A percentile compares a stretch with the other conserved stretches of the same genome.
Conservation (phyloP, 2,329 filamentous ascomycete species). For the Aspergillus ruber region DNA sequence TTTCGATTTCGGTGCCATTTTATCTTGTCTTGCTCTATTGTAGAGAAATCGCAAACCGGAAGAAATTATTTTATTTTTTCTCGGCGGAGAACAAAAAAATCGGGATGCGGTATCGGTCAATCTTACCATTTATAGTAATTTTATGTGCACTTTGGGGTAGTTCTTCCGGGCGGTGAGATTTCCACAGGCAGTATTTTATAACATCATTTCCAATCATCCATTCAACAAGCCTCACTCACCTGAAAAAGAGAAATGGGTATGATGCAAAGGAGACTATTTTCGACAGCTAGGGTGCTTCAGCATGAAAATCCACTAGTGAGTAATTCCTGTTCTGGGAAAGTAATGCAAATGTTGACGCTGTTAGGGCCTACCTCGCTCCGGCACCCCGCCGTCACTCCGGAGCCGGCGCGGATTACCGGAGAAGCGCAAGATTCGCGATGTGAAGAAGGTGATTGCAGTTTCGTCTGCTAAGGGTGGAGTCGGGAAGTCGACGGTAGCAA, state of each 20-base stretch:
- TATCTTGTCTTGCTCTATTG: constrained; percentile 15
- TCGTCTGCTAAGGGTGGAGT: constrained; percentile 98
- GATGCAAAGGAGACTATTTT: constrained; percentile 48
- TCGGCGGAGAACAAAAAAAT: constrained; percentile 3
- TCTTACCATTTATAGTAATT: background rate
- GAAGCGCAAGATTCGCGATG: constrained; percentile 71
- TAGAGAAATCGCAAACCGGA: background rate
- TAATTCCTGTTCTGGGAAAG: background rate
- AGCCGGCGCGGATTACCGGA: constrained; percentile 75
- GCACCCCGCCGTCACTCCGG: constrained; percentile 59
- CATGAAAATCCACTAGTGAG: constrained; percentile 86
- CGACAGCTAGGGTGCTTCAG: constrained; percentile 46
- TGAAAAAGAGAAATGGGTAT: background rate
- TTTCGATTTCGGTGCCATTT: constrained; percentile 48
- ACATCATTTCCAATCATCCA: background rate
- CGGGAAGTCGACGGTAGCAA: constrained; percentile 88
- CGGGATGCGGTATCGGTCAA: constrained; percentile 10
- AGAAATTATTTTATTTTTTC: constrained; percentile 1
- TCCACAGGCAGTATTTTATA: constrained; percentile 12
- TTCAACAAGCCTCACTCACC: background rate
- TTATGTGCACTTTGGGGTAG: background rate
- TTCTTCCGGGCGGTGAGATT: constrained; percentile 15
- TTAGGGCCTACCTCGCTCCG: constrained; percentile 78
- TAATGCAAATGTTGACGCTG: background rate
- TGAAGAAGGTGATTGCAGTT: constrained; percentile 90